Evolutionary conservation across 176 grass and related monocot species (phyloP).

Genomic region (Rhynchospora tenuis): DNA sequence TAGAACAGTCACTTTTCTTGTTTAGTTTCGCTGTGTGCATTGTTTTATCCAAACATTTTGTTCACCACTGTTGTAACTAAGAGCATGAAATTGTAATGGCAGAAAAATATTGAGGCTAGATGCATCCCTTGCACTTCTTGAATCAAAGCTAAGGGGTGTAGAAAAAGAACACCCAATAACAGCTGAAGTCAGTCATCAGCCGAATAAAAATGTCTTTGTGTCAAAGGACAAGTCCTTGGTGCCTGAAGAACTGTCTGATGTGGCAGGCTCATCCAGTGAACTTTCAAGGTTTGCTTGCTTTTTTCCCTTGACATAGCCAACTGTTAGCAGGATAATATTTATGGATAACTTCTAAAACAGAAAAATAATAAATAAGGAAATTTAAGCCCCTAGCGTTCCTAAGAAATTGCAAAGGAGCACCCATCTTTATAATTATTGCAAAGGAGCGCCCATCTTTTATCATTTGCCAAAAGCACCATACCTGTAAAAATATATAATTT

Average conservation of each 20-base stretch:
- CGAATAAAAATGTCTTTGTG: neutral
- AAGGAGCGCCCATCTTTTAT: neutral
- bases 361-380: neutral
- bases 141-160: neutral
- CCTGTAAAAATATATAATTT: neutral
- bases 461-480: neutral
- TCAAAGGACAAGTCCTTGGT: neutral
- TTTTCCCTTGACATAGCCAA: neutral
- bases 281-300: neutral
- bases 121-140: conserved; percentile 23
- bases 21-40: neutral
- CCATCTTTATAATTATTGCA: no score
- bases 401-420: neutral
- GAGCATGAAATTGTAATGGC: neutral
- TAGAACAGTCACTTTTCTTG: neutral
- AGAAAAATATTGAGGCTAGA: conserved; percentile 24
- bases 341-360: neutral
- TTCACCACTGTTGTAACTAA: neutral
- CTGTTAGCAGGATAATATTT: neutral
- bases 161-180: neutral
- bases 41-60: neutral
- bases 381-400: neutral
- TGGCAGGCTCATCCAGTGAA: neutral
- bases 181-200: neutral
- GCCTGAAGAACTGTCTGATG: neutral